Evolutionary conservation across 1,284 basidiomycete species (phyloP).

Genomic region (Abortiporus biennis): DNA sequence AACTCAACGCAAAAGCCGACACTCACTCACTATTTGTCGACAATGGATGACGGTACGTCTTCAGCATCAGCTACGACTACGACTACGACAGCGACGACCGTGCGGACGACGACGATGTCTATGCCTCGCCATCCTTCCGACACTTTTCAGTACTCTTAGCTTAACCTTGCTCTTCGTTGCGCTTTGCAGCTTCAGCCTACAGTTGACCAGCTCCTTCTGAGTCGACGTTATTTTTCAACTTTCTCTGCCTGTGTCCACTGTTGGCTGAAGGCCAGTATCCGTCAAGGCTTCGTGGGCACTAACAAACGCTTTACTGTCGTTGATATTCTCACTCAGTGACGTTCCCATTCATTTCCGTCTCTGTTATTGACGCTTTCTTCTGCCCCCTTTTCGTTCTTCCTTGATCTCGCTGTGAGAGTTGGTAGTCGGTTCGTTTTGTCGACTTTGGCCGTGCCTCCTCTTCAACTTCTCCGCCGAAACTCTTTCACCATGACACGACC

Average conservation of each 20-base stretch:
- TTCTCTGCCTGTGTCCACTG: slow-evolving; percentile 19
- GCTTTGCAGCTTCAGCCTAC: slow-evolving; percentile 17
- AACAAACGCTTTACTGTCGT: too few relatives aligned
- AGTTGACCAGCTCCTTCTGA: slow-evolving; percentile 15
- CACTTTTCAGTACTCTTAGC: slow-evolving; percentile 28
- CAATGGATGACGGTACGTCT: slow-evolving; percentile 80
- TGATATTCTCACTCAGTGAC: too few relatives aligned
- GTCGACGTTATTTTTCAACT: too few relatives aligned
- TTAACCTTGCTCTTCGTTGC: slow-evolving; percentile 8
- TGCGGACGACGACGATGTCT: slow-evolving; percentile 21
- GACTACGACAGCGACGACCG: slow-evolving; percentile 25
- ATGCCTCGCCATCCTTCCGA: slow-evolving; percentile 23
- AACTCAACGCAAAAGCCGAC: too few relatives aligned
- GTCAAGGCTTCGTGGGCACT: slow-evolving; percentile 1
- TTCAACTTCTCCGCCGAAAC: slow-evolving; percentile 17
- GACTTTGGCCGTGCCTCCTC: slow-evolving; percentile 11
- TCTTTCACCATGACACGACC: slow-evolving; percentile 24
- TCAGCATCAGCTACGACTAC: slow-evolving; percentile 58
- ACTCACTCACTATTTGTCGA: slow-evolving; percentile 26
- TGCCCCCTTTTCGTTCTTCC: slow-evolving; percentile 15
- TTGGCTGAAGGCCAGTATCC: slow-evolving; percentile 25
- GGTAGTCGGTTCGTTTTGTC: slow-evolving; percentile 5
- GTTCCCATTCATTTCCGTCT: too few relatives aligned
- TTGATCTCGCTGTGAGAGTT: slow-evolving; percentile 5
- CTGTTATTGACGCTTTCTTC: slow-evolving; percentile 9